Evolutionary conservation across 2,329 filamentous ascomycete genomes (phyloP), one percentile per base, ranked within the genome.

Genomic region (Chrysosporium keratinophilum): DNA sequence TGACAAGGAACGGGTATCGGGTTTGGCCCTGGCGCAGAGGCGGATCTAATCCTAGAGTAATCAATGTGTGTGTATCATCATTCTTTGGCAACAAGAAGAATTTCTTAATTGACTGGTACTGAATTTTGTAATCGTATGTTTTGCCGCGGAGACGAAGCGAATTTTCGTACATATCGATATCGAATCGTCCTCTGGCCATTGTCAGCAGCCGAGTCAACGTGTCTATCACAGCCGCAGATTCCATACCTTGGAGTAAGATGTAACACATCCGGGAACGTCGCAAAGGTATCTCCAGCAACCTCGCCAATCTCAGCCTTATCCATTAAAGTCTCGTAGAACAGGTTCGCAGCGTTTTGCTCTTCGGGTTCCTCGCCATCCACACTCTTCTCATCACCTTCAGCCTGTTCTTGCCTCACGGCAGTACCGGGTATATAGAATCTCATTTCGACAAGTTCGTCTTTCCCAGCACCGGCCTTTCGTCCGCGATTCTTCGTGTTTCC

Each of bases 91-190:
- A 82, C 31, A 97, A 81, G 83, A 98, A 96, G 69, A 97, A 97
- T 70, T 97, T 97, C 78, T 98, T 98, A 74, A 97, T 89, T 48
- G 85, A 83, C 55, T 96, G 88, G 72, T 96, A 98, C 69, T 96
- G 89, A 61, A 98, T 97, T 80, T 98, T 98, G 82, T 98, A 98
- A 75, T 98, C 94, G 76, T 98, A 98, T 20, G 93, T 98, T 75
- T 98, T 98, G 65, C 93, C 93, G 60, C 93, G 91, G 58, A 98
- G 80, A 58, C 93, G 86, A 79, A 98, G 97, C 1, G 93, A 97
- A 14, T 83, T 85, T 71, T 97, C 93, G 79, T 98, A 98, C 86
- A 98, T 95, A 71, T 98, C 93, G 74, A 98, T 95, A 70, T 97
- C 93, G 78, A 98, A 98, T 61, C 93, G 91, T 69, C 93, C 94